Conservation (phyloP, 129 eudicot species). For the Solidago caesia region DNA sequence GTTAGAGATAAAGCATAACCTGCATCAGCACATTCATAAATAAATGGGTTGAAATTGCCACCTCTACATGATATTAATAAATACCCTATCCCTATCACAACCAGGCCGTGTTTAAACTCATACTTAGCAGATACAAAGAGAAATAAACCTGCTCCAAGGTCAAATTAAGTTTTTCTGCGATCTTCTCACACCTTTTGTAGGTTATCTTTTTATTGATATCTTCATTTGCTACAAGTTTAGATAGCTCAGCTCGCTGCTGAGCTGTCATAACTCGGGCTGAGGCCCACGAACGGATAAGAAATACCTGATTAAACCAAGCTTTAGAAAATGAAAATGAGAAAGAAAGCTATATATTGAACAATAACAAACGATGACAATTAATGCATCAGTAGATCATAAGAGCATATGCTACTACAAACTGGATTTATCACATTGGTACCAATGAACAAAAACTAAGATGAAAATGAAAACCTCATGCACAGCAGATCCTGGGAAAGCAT, state of each 20-base stretch:
- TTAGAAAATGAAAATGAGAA: slow-evolving; percentile 4
- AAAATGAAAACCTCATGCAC: slow-evolving; percentile 66
- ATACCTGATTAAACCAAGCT: slow-evolving; percentile 47
- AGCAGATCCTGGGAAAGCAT: slow-evolving; percentile 88
- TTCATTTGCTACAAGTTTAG: slow-evolving; percentile 50
- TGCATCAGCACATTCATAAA: not conserved
- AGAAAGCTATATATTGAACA: slow-evolving; percentile 15
- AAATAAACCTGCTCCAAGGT: slow-evolving; percentile 83
- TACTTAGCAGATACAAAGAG: slow-evolving; percentile 21
- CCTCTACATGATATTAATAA: not conserved
- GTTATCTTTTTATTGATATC: slow-evolving; percentile 54
- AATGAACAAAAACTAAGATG: not conserved
- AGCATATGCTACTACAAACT: not conserved
- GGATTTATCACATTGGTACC: not conserved
- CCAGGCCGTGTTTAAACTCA: not conserved
- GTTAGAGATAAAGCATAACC: not conserved
- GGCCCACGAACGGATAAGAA: slow-evolving; percentile 68
- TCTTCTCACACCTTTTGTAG: slow-evolving; percentile 62
- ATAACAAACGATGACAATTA: not conserved
- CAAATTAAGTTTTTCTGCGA: slow-evolving; percentile 72
- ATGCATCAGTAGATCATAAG: not conserved
- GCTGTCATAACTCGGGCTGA: slow-evolving; percentile 78
- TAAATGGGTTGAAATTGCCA: not conserved
- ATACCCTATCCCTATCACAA: slow-evolving; percentile 2
- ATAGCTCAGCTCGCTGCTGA: slow-evolving; percentile 75